Evolutionary conservation across 495 filamentous ascomycete genomes (phyloP).

Genomic region (Penicillium cinerascens): DNA sequence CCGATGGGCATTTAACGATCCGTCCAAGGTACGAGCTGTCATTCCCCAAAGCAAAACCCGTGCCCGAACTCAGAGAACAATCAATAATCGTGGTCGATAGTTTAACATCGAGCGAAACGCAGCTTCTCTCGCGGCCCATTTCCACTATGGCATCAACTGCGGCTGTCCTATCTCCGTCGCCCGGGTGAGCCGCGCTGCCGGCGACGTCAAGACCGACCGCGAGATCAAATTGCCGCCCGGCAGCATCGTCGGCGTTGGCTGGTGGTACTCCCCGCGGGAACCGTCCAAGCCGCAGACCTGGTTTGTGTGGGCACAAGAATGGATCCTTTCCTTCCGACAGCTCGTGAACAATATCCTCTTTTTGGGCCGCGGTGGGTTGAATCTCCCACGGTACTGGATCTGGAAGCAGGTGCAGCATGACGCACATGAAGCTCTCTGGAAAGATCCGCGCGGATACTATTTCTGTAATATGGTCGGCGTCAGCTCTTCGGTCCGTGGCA

Average conservation of each 20-base stretch:
- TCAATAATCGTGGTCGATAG: conserved; percentile 22
- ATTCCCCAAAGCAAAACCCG: conserved; percentile 2
- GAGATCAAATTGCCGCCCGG: conserved; percentile 17
- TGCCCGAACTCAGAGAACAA: neutral
- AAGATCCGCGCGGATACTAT: conserved; percentile 55
- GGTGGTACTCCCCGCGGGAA: conserved; percentile 57
- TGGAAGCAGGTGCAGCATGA: conserved; percentile 44
- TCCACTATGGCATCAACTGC: conserved; percentile 56
- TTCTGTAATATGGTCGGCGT: conserved; percentile 70
- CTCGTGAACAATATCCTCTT: conserved; percentile 59
- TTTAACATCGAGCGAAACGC: conserved; percentile 57
- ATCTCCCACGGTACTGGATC: conserved; percentile 58
- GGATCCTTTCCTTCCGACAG: conserved; percentile 58
- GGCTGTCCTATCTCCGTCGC: conserved; percentile 63
- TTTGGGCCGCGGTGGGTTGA: conserved; percentile 59
- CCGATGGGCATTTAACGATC: conserved; percentile 56
- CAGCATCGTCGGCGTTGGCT: conserved; percentile 56
- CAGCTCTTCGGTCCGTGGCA: conserved; percentile 53
- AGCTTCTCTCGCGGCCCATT: conserved; percentile 59
- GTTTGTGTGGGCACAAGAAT: conserved; percentile 53
- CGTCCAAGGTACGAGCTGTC: conserved; percentile 42
- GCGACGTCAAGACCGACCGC: conserved; percentile 12
- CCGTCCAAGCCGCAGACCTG: conserved; percentile 42
- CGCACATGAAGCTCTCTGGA: conserved; percentile 37
- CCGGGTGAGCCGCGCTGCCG: conserved; percentile 31